Evolutionary conservation across 2,329 filamentous ascomycete genomes (phyloP).

Genomic region (Epichloe elymi): DNA sequence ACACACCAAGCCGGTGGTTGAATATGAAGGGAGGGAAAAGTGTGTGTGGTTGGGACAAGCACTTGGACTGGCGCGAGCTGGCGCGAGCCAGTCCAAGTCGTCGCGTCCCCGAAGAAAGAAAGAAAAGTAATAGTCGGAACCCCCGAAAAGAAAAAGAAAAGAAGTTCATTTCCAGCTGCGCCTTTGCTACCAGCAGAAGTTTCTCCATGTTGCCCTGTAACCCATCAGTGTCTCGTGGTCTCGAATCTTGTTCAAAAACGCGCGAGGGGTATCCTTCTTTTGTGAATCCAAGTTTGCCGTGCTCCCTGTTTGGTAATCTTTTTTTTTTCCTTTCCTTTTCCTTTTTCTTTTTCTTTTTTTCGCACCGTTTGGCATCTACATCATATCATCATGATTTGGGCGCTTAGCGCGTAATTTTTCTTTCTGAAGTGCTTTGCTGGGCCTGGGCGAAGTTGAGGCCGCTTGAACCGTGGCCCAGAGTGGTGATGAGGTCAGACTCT

Average conservation of each 20-base stretch:
- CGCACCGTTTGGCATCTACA: background rate
- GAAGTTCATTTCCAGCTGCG: background rate
- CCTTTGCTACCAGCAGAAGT: background rate
- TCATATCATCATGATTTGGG: slow-evolving; percentile 3
- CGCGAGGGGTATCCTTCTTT: slow-evolving; percentile 4
- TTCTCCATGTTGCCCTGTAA: background rate
- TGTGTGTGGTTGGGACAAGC: background rate
- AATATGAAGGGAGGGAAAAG: background rate
- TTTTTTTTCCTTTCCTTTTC: background rate
- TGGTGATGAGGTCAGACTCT: slow-evolving; percentile 36
- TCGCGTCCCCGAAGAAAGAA: background rate
- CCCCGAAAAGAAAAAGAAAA: background rate
- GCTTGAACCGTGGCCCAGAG: slow-evolving; percentile 27
- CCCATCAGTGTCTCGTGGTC: background rate
- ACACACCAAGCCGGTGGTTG: background rate
- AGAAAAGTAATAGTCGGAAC: background rate
- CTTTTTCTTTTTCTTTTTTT: background rate
- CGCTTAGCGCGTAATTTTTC: background rate
- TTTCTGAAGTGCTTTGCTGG: background rate
- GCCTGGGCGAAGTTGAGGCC: slow-evolving; percentile 11
- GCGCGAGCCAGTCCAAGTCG: background rate
- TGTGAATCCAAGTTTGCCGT: background rate
- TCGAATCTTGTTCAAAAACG: background rate
- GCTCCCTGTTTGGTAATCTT: background rate
- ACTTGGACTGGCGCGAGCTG: background rate